A percentile compares a stretch with the other conserved stretches of the same genome.
These are phyloP conservation scores for Cercophora sp. DNA, from an alignment of 495 filamentous ascomycete species.

Conservation along the genomic window DNA sequence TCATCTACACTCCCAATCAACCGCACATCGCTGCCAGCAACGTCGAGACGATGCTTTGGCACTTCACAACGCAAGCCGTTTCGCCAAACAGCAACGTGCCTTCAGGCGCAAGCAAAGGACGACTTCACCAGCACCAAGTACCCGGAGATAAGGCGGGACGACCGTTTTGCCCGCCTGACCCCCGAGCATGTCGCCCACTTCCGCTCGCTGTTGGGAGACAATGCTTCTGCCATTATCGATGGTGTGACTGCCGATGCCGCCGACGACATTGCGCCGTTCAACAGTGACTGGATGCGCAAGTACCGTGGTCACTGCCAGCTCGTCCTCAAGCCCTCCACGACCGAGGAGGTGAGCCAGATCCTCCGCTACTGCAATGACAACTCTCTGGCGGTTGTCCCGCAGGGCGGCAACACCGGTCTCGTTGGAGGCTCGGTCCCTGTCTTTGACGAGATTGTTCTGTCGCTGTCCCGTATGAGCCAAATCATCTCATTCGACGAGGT, in stretches of 20 bases:
- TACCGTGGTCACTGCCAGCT: conserved; percentile 87
- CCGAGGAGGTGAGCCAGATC: conserved; percentile 81
- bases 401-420: conserved; percentile 93
- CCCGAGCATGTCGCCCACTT: conserved; percentile 78
- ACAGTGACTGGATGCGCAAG: conserved; percentile 98
- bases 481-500: conserved; percentile 90
- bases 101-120: conserved; percentile 52
- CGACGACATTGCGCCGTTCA: conserved; percentile 87
- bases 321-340: conserved; percentile 77
- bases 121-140: conserved; percentile 79
- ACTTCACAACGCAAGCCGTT: conserved; percentile 29
- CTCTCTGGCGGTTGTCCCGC: conserved; percentile 89
- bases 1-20: neutral
- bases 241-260: conserved; percentile 56
- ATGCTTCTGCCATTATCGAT: conserved; percentile 75
- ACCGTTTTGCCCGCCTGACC: conserved; percentile 66
- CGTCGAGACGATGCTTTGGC: conserved; percentile 28
- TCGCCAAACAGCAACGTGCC: conserved; percentile 20
- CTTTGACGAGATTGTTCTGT: conserved; percentile 96
- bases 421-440: conserved; percentile 94
- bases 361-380: conserved; percentile 91
- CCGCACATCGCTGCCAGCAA: neutral
- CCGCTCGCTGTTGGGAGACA: conserved; percentile 62
- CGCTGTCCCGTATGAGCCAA: conserved; percentile 78
- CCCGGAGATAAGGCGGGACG: conserved; percentile 74